Base-by-base conservation (phyloP, 1,284 basidiomycete genomes). In the Psilocybe mexicana region DNA sequence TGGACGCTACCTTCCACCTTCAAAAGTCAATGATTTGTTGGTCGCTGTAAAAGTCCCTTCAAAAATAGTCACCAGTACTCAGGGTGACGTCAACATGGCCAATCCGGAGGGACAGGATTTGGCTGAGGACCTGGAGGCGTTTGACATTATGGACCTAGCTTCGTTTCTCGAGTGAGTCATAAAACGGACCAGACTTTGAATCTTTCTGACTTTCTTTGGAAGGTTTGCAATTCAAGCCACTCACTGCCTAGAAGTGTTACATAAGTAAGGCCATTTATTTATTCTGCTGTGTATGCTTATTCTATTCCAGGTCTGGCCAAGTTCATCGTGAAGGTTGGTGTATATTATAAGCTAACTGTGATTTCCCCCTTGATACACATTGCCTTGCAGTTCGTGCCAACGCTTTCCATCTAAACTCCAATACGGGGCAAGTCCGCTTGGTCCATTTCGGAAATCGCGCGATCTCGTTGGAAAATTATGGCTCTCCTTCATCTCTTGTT, bases 371-470 rank as follows among this genome's bases (percentile, higher is more conserved):
- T 40, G 38, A 40, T 26, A 7, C 25, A 24, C 43, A 40, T 36
- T 25, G 14, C 44, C 48, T 54, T 47, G 3, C 61, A 86, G 86
- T 90, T 40, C 84, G 87, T 30, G 86, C 86, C 3, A 89, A 89
- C 65, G 86, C 87, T 0, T 89, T 88, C 67, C 87, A 89, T 69
- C 74, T 87, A 25, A 88, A 87, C 64, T 78, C 84, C 2, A 83
- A 87, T 68, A 84, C 85, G 43, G 85, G 85, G 12, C 75, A 83
- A 33, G 87, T 89, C 25, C 81, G 86, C 1, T 75, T 88, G 53
- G 85, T 87, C 23, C 87, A 90, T 66, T 88, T 87, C 62, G 86
- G 87, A n/a, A 89, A 90, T 69, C 81, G 87, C n/a, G 83, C 86
- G 2, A 77, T 88, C 18, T 88, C 87, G 11, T 70, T 89, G 12